phyloP scores from a whole-genome alignment of 305 asterid genomes.

The Fraxinus paxiana region DNA sequence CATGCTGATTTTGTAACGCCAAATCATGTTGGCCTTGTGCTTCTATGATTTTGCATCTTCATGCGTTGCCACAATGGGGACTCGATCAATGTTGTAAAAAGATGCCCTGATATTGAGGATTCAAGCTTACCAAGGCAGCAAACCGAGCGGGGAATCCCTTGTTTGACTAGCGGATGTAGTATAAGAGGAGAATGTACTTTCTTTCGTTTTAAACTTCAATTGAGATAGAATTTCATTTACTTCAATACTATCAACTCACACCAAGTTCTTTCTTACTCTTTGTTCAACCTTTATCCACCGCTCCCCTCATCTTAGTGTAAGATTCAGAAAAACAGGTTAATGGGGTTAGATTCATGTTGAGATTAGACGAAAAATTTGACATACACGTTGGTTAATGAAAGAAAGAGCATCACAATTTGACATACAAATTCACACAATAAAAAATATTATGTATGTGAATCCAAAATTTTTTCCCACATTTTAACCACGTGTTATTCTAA shows the following conservation, averaged over 20 bases:
- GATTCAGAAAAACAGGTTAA: background rate
- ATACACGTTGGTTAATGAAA: too few species aligned
- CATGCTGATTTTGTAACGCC: background rate
- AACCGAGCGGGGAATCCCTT: background rate
- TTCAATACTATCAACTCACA: background rate
- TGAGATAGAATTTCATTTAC: background rate
- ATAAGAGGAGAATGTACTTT: background rate
- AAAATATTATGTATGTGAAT: too few species aligned
- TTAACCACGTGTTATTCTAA: too few species aligned
- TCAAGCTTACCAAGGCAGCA: background rate
- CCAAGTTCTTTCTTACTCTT: background rate
- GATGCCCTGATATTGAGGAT: background rate
- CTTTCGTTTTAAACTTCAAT: too few species aligned
- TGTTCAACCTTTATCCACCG: background rate
- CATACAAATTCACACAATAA: too few species aligned
- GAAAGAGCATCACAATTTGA: too few species aligned
- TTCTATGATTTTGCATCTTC: background rate
- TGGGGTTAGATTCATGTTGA: background rate
- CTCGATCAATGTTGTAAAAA: background rate
- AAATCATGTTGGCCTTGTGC: background rate
- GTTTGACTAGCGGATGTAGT: background rate
- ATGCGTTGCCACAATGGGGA: background rate
- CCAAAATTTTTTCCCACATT: too few species aligned
- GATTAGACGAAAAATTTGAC: too few species aligned
- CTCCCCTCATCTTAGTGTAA: background rate